Conservation (phyloP, 129 eudicot genomes). For the Flaveria sonorensis region DNA sequence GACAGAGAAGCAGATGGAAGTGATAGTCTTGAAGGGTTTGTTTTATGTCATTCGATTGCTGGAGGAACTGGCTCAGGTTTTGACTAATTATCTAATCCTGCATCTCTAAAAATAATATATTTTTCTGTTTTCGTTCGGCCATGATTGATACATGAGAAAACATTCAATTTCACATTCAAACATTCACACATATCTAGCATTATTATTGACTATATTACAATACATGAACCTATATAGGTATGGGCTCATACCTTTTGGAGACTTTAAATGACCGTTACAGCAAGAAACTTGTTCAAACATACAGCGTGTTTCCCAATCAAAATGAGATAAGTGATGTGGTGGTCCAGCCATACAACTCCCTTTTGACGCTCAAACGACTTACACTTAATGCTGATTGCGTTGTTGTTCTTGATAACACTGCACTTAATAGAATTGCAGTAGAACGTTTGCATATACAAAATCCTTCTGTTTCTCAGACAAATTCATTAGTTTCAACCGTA, state of each 20-base stretch:
- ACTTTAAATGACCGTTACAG: slow-evolving; percentile 59
- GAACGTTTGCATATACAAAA: slow-evolving; percentile 80
- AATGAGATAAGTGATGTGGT: slow-evolving; percentile 94
- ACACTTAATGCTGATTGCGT: slow-evolving; percentile 98
- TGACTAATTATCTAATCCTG: background rate
- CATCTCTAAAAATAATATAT: background rate
- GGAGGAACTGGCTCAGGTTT: slow-evolving; percentile 99
- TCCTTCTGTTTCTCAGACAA: slow-evolving; percentile 40
- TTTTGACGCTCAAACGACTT: slow-evolving; percentile 90
- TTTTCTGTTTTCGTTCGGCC: background rate
- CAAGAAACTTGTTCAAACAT: slow-evolving; percentile 95
- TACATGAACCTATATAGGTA: background rate
- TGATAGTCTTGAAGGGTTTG: slow-evolving; percentile 99
- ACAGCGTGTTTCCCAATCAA: slow-evolving; percentile 95
- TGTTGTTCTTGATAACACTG: slow-evolving; percentile 97
- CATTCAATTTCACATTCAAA: slow-evolving; percentile 1
- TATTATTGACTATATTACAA: background rate
- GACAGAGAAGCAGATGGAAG: slow-evolving; percentile 99
- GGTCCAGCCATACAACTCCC: slow-evolving; percentile 97
- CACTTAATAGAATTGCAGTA: slow-evolving; percentile 91
- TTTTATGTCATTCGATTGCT: slow-evolving; percentile 96
- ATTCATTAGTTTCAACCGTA: slow-evolving; percentile 90
- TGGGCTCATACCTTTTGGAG: slow-evolving; percentile 93
- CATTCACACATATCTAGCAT: background rate
- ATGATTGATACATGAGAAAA: background rate